Base-by-base conservation (phyloP, 2,329 filamentous ascomycete genomes). In the Fusarium tuaranense region DNA sequence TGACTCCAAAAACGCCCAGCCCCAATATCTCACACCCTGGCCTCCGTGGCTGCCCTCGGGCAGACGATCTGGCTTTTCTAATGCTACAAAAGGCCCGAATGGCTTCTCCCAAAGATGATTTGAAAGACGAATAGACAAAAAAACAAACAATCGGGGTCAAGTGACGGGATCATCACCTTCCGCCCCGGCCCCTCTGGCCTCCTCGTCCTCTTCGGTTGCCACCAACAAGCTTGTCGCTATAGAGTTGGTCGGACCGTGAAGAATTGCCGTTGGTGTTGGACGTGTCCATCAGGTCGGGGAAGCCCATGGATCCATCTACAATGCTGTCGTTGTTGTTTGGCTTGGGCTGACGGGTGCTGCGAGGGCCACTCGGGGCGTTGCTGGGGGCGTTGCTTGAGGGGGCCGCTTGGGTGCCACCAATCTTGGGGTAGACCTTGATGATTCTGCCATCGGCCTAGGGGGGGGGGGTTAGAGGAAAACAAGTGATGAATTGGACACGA, bases 401-500 rank as follows among this genome's bases (percentile, higher is more conserved):
- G 71, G 73, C 72, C 38, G 80, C 72, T 39, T 76, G 76, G 72
- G 82, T 82, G 69, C 84, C 85, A 69, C 87, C 87, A 5, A 88
- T 83, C 81, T 94, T 94, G 81, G 91, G 85, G 81, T 93, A 95
- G 44, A 96, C 92, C 80, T 93, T 90, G 65, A 96, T 88, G 18
- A 93, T 83, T 74, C 92, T 88, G 58, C 93, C 93, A 78, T 96
- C 94, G 78, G 94, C 94, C 93, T 91, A 71, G n/a, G n/a, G 27
- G 27, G 4, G 13, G 13, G 16, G 14, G 13, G 51, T 71, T 57
- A 68, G 41, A 13, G 32, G 44, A 44, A 16, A 16, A 16, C 9
- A 20, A 20, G 9, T 38, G 46, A 41, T 36, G n/a, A 60, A 18
- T 27, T 20, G 25, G 18, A 65, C 34, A 22, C 44, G 25, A 34